Evolutionary conservation across 2,329 filamentous ascomycete species (phyloP).

Genomic region (Pseudogymnoascus sp.): DNA sequence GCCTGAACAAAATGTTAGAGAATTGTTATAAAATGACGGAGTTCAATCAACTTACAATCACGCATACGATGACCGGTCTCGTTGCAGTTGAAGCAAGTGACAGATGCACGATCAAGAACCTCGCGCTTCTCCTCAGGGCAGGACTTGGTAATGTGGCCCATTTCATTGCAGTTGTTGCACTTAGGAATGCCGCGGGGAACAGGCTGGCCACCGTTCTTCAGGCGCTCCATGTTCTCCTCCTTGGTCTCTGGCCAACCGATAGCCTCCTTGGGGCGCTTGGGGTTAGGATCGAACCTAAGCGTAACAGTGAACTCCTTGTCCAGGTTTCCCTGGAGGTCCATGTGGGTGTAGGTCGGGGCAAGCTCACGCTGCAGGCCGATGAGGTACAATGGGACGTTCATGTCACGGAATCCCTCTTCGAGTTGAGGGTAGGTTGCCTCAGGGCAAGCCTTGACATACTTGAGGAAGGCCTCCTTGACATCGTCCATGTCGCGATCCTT

Average conservation of each 20-base stretch:
- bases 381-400: conserved; percentile 47
- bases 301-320: conserved; percentile 56
- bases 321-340: conserved; percentile 63
- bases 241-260: conserved; percentile 49
- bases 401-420: conserved; percentile 49
- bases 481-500: conserved; percentile 51
- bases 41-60: conserved; percentile 47
- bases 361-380: conserved; percentile 54
- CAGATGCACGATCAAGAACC: conserved; percentile 33
- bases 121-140: conserved; percentile 52
- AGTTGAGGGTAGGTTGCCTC: conserved; percentile 50
- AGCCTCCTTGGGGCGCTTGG: conserved; percentile 49
- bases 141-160: conserved; percentile 53
- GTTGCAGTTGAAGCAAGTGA: conserved; percentile 58
- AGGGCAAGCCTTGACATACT: conserved; percentile 54
- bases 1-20: conserved; percentile 27
- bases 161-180: conserved; percentile 53
- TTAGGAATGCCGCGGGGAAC: conserved; percentile 49
- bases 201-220: conserved; percentile 57
- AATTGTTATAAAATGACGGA: background rate
- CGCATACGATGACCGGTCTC: conserved; percentile 57
- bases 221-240: conserved; percentile 53
- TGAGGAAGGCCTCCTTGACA: conserved; percentile 48
- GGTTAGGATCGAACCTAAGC: conserved; percentile 51
- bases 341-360: conserved; percentile 52